phyloP scores from a whole-genome alignment of 495 filamentous ascomycete species.

The Hypoxylon fragiforme region DNA sequence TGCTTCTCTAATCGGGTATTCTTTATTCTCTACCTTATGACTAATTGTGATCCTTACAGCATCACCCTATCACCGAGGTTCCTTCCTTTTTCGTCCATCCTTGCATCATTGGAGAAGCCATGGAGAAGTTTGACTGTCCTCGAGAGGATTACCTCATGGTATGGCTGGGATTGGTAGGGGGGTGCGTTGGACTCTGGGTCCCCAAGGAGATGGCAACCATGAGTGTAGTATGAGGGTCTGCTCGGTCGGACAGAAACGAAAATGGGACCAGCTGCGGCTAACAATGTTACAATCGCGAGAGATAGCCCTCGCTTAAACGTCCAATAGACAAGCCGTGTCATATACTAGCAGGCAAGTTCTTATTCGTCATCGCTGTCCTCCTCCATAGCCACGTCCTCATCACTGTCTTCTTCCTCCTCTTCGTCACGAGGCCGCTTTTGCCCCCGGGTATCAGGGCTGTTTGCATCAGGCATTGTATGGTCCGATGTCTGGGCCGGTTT shows the following conservation, averaged over 20 bases:
- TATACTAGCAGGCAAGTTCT: constrained; percentile 19
- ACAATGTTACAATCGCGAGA: background rate
- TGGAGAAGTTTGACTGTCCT: constrained; percentile 59
- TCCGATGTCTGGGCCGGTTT: constrained; percentile 46
- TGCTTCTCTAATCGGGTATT: constrained; percentile 38
- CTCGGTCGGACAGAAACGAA: background rate
- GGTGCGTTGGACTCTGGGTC: constrained; percentile 70
- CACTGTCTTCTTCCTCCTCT: constrained; percentile 60
- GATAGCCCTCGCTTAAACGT: background rate
- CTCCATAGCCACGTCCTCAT: constrained; percentile 50
- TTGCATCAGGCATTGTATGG: constrained; percentile 49
- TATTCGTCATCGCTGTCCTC: constrained; percentile 59
- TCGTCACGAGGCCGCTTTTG: constrained; percentile 74
- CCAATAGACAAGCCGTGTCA: constrained; percentile 3
- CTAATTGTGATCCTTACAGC: constrained; percentile 58
- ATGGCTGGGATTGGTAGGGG: constrained; percentile 79
- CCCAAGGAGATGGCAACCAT: constrained; percentile 57
- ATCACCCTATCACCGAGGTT: constrained; percentile 74
- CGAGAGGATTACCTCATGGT: constrained; percentile 72
- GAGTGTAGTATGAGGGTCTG: constrained; percentile 19
- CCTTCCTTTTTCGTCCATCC: constrained; percentile 84
- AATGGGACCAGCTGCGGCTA: background rate
- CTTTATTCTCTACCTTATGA: constrained; percentile 42
- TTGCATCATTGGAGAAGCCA: constrained; percentile 79
- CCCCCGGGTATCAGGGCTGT: constrained; percentile 48